These are phyloP conservation scores for Salix caprea DNA, from an alignment of 345 rosid genomes.

Conservation along the genomic window DNA sequence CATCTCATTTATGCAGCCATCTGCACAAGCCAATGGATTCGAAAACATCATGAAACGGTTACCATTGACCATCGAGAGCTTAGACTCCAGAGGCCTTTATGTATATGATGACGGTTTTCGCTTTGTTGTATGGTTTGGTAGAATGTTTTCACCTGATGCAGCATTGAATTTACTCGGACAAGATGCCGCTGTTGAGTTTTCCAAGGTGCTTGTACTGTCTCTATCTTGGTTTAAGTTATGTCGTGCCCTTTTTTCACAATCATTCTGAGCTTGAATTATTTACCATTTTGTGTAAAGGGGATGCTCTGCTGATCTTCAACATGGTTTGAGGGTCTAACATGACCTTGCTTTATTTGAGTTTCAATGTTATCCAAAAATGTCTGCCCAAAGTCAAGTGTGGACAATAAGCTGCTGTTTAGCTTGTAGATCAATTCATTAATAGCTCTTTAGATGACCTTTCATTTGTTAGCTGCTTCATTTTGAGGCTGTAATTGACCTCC, in stretches of 20 bases:
- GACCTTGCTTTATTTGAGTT: background rate
- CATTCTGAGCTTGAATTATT: background rate
- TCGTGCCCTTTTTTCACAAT: background rate
- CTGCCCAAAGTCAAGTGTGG: background rate
- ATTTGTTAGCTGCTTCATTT: background rate
- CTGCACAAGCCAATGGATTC: constrained; percentile 40
- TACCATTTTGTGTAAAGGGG: background rate
- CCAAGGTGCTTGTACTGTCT: constrained; percentile 56
- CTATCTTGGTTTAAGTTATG: background rate
- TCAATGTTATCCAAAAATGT: background rate
- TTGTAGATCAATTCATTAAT: background rate
- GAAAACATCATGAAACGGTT: constrained; percentile 42
- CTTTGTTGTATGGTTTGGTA: constrained; percentile 87
- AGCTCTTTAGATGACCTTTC: background rate
- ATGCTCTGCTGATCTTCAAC: background rate
- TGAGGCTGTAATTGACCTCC: background rate
- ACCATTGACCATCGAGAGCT: constrained; percentile 74
- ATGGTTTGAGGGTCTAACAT: background rate
- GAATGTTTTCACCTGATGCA: constrained; percentile 86
- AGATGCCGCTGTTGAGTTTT: constrained; percentile 84
- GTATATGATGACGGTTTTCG: constrained; percentile 83
- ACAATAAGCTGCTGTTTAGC: background rate
- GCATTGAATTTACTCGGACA: constrained; percentile 74
- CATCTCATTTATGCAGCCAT: constrained; percentile 54
- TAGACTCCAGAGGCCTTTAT: constrained; percentile 94